Evolutionary conservation across 345 rosid species (phyloP).

Genomic region (Eucalyptus regnans): DNA sequence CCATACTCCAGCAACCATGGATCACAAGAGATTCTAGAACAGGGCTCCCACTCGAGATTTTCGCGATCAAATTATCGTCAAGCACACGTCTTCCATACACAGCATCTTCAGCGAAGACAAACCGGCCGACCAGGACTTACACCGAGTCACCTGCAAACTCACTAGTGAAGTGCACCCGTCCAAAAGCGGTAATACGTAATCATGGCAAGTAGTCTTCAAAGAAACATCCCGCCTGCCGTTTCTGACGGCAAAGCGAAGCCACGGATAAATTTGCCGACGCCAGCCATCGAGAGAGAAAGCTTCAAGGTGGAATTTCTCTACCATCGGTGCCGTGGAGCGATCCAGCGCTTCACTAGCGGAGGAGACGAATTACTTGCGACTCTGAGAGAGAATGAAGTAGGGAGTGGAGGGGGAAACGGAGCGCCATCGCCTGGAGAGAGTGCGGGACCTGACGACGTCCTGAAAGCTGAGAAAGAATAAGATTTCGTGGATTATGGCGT

Average conservation of each 20-base stretch:
- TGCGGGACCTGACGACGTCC: neutral
- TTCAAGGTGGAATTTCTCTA: neutral
- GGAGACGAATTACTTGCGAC: neutral
- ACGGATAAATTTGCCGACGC: neutral
- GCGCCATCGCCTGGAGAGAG: neutral
- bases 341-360: neutral
- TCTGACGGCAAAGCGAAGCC: neutral
- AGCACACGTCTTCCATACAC: neutral
- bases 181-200: neutral
- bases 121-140: neutral
- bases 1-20: neutral
- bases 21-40: neutral
- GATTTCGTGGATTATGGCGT: neutral
- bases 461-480: neutral
- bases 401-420: neutral
- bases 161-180: neutral
- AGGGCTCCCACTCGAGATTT: neutral
- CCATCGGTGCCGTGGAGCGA: neutral
- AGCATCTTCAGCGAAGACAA: neutral
- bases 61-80: fast-evolving
- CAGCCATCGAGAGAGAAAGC: neutral
- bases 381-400: neutral
- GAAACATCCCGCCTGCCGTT: fast-evolving
- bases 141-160: neutral
- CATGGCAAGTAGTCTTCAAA: neutral